These are phyloP conservation scores for Elaeis oleifera DNA, from an alignment of 202 grass and related monocot species.

Conservation along the genomic window DNA sequence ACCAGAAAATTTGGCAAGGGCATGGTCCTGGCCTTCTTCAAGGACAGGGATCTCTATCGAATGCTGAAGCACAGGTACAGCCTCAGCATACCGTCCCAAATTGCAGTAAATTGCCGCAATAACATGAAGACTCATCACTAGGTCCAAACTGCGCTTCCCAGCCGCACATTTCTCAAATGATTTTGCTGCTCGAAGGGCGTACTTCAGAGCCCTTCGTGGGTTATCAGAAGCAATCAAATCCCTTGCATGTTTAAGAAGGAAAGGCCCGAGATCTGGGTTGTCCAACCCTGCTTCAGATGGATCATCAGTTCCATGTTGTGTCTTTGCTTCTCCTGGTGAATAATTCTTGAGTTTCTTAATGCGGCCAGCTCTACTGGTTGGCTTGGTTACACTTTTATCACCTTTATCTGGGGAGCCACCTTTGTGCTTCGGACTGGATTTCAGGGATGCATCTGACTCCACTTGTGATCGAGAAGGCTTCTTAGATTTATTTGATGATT, in stretches of 20 bases:
- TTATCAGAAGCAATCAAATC: slow-evolving; percentile 93
- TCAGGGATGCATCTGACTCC: slow-evolving; percentile 42
- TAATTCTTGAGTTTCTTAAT: slow-evolving; percentile 33
- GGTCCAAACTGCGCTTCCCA: slow-evolving; percentile 71
- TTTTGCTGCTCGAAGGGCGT: slow-evolving; percentile 74
- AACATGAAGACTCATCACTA: slow-evolving; percentile 95
- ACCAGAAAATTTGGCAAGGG: slow-evolving; percentile 93
- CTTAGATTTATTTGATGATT: slow-evolving; percentile 59
- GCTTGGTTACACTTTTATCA: slow-evolving; percentile 46
- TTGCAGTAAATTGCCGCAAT: slow-evolving; percentile 91
- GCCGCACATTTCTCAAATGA: slow-evolving; percentile 88
- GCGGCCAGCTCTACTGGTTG: slow-evolving; percentile 34
- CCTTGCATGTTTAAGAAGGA: slow-evolving; percentile 92
- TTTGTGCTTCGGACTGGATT: slow-evolving; percentile 23
- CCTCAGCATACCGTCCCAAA: slow-evolving; percentile 54
- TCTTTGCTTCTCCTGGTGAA: slow-evolving; percentile 13
- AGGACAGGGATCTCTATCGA: slow-evolving; percentile 85
- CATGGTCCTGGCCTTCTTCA: slow-evolving; percentile 79
- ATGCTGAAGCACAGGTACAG: slow-evolving; percentile 69
- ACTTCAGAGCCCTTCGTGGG: slow-evolving; percentile 70
- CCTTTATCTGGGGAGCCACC: slow-evolving; percentile 35
- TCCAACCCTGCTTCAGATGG: slow-evolving; percentile 38
- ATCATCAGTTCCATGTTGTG: slow-evolving; percentile 52
- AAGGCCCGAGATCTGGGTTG: slow-evolving; percentile 90
- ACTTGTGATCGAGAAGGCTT: slow-evolving; percentile 45